phyloP scores from a whole-genome alignment of 257 asterid species.

The Rauvolfia tetraphylla region DNA sequence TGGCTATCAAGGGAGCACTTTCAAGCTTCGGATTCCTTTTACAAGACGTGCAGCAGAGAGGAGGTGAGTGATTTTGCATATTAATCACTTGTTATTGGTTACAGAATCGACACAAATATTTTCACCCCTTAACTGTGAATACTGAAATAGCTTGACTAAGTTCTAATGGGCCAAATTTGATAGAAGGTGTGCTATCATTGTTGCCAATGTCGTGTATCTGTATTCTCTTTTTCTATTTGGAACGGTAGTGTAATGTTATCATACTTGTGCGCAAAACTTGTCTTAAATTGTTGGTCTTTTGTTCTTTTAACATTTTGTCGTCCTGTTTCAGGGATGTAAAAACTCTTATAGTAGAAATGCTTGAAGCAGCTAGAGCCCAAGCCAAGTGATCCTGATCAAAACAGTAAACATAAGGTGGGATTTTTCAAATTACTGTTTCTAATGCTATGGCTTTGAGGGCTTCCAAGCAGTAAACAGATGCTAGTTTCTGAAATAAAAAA shows the following conservation, averaged over 20 bases:
- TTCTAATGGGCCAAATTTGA: background rate
- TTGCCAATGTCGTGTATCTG: background rate
- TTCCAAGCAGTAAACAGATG: background rate
- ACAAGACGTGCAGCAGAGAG: conserved; percentile 77
- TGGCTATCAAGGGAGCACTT: conserved; percentile 58
- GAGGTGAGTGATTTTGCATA: conserved; percentile 56
- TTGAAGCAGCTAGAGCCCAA: conserved; percentile 61
- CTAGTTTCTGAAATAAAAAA: background rate
- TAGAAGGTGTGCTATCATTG: background rate
- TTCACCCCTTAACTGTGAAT: background rate
- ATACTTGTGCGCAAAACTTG: background rate
- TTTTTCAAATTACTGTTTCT: background rate
- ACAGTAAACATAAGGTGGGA: background rate
- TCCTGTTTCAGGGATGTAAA: conserved; percentile 63
- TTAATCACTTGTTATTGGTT: background rate
- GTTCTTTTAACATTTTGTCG: background rate
- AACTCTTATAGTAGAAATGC: conserved; percentile 86
- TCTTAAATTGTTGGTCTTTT: background rate
- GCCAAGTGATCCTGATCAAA: conserved; percentile 27
- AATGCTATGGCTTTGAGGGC: background rate
- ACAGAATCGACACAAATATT: background rate
- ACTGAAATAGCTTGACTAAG: background rate
- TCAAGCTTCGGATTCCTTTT: conserved; percentile 90
- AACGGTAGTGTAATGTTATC: background rate
- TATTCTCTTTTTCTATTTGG: background rate